Evolutionary conservation across 1,284 basidiomycete genomes (phyloP).

Genomic region (Papiliotrema nemorosa): DNA sequence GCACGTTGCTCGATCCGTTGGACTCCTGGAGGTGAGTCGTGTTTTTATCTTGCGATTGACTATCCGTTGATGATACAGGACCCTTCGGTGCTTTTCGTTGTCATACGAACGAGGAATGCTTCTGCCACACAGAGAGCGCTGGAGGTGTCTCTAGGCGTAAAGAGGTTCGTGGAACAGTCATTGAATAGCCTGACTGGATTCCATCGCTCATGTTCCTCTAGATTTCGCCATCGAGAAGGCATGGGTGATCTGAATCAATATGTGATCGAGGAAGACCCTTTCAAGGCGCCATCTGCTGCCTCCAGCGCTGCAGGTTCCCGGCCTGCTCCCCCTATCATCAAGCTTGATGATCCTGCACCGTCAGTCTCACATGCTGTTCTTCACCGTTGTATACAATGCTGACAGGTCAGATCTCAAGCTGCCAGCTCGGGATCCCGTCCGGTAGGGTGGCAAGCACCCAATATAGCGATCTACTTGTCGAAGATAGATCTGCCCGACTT

Average conservation of each 20-base stretch:
- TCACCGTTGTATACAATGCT: too few species aligned
- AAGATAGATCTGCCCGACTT: conserved; percentile 48
- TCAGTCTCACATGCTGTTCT: background rate
- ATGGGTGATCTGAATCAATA: conserved; percentile 44
- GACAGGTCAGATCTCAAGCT: background rate
- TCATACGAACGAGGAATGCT: conserved; percentile 35
- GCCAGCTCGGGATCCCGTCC: too few species aligned
- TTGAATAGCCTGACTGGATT: background rate
- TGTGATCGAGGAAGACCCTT: conserved; percentile 39
- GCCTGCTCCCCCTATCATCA: conserved; percentile 27
- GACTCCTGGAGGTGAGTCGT: conserved; percentile 29
- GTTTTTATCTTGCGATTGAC: too few species aligned
- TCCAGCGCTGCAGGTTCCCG: conserved; percentile 5
- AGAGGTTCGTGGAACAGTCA: conserved; percentile 21
- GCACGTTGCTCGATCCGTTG: conserved; percentile 34
- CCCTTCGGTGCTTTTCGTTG: conserved; percentile 37
- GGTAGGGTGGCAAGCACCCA: conserved; percentile 34
- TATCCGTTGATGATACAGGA: conserved; percentile 24
- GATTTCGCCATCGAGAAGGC: conserved; percentile 41
- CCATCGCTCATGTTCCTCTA: too few species aligned
- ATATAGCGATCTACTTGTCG: conserved; percentile 44
- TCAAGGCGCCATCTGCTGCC: conserved; percentile 5
- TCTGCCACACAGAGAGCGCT: conserved; percentile 37
- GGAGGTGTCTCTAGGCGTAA: conserved; percentile 41
- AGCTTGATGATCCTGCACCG: conserved; percentile 33